phyloP scores from a whole-genome alignment of 768 basidiomycete genomes.

The Gymnopilus junonius region DNA sequence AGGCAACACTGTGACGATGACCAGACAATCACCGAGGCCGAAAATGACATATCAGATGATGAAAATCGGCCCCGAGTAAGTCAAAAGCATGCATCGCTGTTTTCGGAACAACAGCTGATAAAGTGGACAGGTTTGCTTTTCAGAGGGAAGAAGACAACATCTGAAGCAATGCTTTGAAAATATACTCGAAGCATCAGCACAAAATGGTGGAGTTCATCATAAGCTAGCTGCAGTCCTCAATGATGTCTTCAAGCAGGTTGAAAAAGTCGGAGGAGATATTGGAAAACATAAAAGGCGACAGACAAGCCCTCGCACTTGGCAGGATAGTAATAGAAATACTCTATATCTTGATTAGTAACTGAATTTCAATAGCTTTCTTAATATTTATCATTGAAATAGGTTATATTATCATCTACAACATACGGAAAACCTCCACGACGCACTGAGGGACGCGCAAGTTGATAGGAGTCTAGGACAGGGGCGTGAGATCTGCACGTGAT shows the following conservation, averaged over 20 bases:
- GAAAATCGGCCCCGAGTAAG: neutral
- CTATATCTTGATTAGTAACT: neutral
- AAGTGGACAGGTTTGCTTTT: neutral
- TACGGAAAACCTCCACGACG: no score
- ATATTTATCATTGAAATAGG: no score
- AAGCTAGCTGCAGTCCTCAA: neutral
- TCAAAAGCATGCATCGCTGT: neutral
- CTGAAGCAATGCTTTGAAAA: no score
- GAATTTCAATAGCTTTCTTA: neutral
- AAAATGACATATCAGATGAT: neutral
- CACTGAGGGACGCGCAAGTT: neutral
- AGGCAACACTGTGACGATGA: neutral
- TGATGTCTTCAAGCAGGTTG: no score
- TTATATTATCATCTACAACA: no score
- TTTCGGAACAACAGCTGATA: neutral
- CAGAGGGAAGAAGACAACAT: neutral
- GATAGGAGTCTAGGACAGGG: neutral
- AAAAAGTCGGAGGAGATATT: neutral
- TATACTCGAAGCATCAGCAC: neutral
- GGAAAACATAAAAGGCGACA: neutral
- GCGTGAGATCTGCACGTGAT: neutral
- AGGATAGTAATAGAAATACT: neutral
- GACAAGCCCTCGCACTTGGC: neutral
- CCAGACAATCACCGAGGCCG: neutral
- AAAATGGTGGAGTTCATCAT: neutral